Evolutionary conservation across 768 basidiomycete species (phyloP), one percentile per base, ranked within the genome.

Genomic region (Pholiota molesta): DNA sequence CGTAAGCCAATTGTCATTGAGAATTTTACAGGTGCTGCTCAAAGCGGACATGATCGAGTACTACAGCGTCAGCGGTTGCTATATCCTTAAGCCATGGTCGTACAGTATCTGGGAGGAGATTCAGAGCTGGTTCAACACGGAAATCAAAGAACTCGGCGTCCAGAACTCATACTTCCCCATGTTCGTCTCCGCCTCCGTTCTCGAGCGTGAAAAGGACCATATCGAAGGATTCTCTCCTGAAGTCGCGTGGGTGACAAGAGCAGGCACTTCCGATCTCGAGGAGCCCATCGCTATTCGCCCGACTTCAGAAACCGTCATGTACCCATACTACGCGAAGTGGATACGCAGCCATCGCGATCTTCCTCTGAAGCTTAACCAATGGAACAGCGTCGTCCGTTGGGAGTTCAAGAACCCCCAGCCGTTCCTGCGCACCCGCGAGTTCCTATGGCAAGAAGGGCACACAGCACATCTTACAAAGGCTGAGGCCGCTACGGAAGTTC

Each of bases 401-500:
- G 97, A 99, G 75, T 99, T 99, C 84, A 99, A 99, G 79, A 96
- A 96, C 75, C 97, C 97, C 61, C 96, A 99, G 75, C 97, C 97
- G 8, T 99, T 99, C 91, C 85, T 99, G 39, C 95, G 97, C 59
- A 99, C 97, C 2, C 93, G 97, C 73, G 97, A 99, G 79, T 99
- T 98, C 84, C 81, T 99, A n/a, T 99, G 97, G 97, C 97, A 99
- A 79, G 97, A 99, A 77, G 97, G 97, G 39, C 97, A 99, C 79
- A 99, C 97, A 9, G 97, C 97, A 3, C 88, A 91, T 76, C 83
- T 96, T 47, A 93, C 91, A 66, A 91, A 96, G 75, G 72, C 79
- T 3, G 97, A 98, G 74, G 97, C 97, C 26, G 97, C 94, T 70
- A 80, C 77, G 55, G 97, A 99, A 78, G 97, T 99, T 16, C 87